Evolutionary conservation across 805 yeast species (phyloP).

Genomic region (Saturnispora serradocipensis): DNA sequence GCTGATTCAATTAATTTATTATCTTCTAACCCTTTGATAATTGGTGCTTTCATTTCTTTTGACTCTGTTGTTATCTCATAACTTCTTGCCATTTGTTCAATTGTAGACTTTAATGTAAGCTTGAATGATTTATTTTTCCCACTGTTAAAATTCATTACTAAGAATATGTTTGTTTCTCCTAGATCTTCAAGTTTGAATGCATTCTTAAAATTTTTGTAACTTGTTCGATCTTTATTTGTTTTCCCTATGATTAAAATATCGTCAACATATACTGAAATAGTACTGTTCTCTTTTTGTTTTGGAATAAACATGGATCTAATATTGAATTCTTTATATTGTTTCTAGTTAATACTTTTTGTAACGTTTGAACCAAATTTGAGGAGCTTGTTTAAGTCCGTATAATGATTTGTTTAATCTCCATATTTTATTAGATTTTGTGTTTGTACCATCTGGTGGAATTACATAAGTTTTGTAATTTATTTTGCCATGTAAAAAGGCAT

Average conservation of each 20-base stretch:
- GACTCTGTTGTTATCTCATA: not conserved
- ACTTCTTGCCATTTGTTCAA: not conserved
- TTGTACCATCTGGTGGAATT: constrained; percentile 3
- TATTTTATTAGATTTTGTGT: not conserved
- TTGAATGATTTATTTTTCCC: not conserved
- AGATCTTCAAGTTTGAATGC: not conserved
- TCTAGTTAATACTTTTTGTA: not conserved
- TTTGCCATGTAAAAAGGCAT: constrained; percentile 7
- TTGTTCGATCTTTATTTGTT: not conserved
- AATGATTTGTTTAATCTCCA: constrained; percentile 5
- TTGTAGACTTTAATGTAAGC: not conserved
- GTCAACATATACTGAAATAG: not conserved
- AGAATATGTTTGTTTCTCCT: not conserved
- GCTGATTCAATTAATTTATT: not conserved
- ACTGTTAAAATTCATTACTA: not conserved
- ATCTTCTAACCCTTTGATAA: not conserved
- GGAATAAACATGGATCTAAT: not conserved
- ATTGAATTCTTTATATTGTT: not conserved
- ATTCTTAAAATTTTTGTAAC: not conserved
- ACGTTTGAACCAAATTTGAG: constrained; percentile 1
- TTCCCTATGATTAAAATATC: not conserved
- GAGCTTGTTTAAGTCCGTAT: constrained; percentile 5
- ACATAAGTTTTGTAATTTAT: constrained; percentile 7
- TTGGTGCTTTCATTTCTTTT: not conserved
- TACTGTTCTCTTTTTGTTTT: not conserved